A percentile compares a stretch with the other conserved stretches of the same genome.
These are phyloP conservation scores for Maudiozyma bulderi DNA, from an alignment of 805 yeast genomes.

Conservation along the genomic window DNA sequence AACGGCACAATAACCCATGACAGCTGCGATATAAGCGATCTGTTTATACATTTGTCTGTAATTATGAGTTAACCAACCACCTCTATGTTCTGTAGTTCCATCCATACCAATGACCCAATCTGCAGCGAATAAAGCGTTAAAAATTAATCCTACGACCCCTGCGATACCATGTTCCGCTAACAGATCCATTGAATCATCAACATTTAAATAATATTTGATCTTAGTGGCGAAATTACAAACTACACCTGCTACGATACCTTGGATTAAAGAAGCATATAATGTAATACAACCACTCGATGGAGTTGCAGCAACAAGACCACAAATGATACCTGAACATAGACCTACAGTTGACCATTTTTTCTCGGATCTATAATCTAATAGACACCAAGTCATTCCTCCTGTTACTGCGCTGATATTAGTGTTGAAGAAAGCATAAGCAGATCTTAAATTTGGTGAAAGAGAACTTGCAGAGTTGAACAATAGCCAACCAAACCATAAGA, in stretches of 20 bases:
- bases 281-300: slow-evolving; percentile 91
- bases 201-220: slow-evolving; percentile 65
- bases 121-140: slow-evolving; percentile 82
- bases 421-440: slow-evolving; percentile 85
- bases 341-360: slow-evolving; percentile 93
- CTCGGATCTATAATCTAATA: slow-evolving; percentile 80
- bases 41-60: slow-evolving; percentile 89
- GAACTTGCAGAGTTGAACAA: slow-evolving; percentile 92
- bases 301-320: slow-evolving; percentile 95
- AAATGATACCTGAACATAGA: slow-evolving; percentile 87
- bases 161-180: slow-evolving; percentile 99
- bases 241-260: slow-evolving; percentile 73
- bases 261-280: slow-evolving; percentile 78
- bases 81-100: slow-evolving; percentile 70
- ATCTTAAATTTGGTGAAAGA: slow-evolving; percentile 68
- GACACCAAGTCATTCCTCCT: slow-evolving; percentile 88
- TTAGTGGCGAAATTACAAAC: slow-evolving; percentile 87
- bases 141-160: slow-evolving; percentile 81
- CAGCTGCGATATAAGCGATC: slow-evolving; percentile 70
- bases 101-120: slow-evolving; percentile 86
- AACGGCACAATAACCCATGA: slow-evolving; percentile 61
- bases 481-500: slow-evolving; percentile 93
- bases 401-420: slow-evolving; percentile 82
- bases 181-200: slow-evolving; percentile 90
- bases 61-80: slow-evolving; percentile 90